Conservation (phyloP, 169 alveolate species). For the Perkinsus marinus region DNA sequence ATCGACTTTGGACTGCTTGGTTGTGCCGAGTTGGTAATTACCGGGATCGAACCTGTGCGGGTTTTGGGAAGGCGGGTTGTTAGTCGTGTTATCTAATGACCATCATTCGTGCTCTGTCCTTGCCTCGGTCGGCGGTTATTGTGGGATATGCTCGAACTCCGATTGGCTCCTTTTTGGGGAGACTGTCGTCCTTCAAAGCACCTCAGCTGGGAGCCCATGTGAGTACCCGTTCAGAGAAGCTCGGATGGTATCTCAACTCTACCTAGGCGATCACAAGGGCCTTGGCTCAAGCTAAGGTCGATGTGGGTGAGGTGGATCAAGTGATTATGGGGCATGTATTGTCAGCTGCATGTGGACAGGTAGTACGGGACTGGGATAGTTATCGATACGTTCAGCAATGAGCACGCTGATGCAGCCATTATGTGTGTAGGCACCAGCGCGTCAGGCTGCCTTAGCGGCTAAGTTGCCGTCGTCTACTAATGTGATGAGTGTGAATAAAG, state of each 20-base stretch:
- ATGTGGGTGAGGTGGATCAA: slow-evolving; percentile 24
- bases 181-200: slow-evolving; percentile 26
- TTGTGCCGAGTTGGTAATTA: not conserved
- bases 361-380: slow-evolving; percentile 4
- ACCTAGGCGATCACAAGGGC: slow-evolving; percentile 28
- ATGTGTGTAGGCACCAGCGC: slow-evolving; percentile 19
- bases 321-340: slow-evolving; percentile 39
- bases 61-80: not conserved
- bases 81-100: not conserved
- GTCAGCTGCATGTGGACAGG: slow-evolving; percentile 37
- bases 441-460: slow-evolving; percentile 13
- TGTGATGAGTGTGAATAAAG: slow-evolving; percentile 33
- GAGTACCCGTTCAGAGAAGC: too few relatives aligned
- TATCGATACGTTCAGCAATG: not conserved
- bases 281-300: slow-evolving; percentile 18
- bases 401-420: not conserved
- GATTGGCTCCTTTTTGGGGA: slow-evolving; percentile 31
- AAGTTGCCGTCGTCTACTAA: slow-evolving; percentile 12
- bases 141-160: slow-evolving; percentile 34
- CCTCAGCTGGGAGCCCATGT: too few relatives aligned
- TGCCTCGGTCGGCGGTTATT: slow-evolving; percentile 27
- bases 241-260: too few relatives aligned
- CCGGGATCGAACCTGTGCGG: not conserved
- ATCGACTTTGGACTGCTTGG: not conserved
- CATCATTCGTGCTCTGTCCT: not conserved